phyloP scores from a whole-genome alignment of 208 protist species.

The Crithidia acanthocephali region DNA sequence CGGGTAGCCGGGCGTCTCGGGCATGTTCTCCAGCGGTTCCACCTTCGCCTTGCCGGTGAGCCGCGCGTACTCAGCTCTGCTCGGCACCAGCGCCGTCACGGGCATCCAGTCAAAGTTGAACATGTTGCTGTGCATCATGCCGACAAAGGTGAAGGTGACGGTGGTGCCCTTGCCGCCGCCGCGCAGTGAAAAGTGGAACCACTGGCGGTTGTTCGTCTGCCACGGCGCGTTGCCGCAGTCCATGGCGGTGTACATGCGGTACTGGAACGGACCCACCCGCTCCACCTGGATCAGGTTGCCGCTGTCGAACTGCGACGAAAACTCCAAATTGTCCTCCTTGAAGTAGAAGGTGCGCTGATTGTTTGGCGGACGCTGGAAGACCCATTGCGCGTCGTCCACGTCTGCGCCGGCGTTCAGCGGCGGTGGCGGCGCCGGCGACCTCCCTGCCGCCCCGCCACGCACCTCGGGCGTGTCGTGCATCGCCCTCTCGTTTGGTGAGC shows the following conservation, averaged over 20 bases:
- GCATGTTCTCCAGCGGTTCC: slow-evolving; percentile 66
- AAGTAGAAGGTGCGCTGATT: slow-evolving; percentile 92
- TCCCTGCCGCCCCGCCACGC: background rate
- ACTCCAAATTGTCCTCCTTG: slow-evolving; percentile 82
- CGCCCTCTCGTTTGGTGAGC: background rate
- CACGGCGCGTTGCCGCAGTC: slow-evolving; percentile 85
- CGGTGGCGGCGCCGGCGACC: background rate
- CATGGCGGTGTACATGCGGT: slow-evolving; percentile 79
- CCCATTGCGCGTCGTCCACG: slow-evolving; percentile 60
- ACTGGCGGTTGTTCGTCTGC: slow-evolving; percentile 92
- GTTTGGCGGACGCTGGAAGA: slow-evolving; percentile 70
- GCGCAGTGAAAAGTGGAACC: slow-evolving; percentile 93
- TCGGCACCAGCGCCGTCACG: slow-evolving; percentile 63
- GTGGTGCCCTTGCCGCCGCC: slow-evolving; percentile 61
- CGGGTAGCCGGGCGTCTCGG: slow-evolving; percentile 80
- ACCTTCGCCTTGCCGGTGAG: slow-evolving; percentile 67
- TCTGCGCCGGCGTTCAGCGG: background rate
- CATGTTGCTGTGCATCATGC: slow-evolving; percentile 87
- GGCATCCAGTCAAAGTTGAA: slow-evolving; percentile 90
- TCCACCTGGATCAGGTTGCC: slow-evolving; percentile 93
- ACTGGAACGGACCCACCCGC: slow-evolving; percentile 58
- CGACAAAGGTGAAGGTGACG: slow-evolving; percentile 74
- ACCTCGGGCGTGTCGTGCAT: background rate
- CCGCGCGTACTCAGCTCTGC: slow-evolving; percentile 65
- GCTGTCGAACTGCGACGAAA: slow-evolving; percentile 91